phyloP scores from a whole-genome alignment of 805 yeast species.

The Teunomyces aglyptinius region DNA sequence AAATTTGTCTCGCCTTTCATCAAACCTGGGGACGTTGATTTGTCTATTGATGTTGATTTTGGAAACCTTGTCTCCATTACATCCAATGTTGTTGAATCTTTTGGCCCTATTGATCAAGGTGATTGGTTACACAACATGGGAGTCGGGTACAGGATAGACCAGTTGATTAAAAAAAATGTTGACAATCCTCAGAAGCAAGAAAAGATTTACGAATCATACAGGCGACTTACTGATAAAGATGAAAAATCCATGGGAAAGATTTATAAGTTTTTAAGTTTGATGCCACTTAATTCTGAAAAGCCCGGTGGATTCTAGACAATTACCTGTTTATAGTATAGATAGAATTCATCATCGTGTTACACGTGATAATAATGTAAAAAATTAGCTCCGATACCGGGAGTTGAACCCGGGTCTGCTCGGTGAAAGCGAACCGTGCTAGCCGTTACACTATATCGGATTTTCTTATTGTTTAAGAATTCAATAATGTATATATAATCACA shows the following conservation, averaged over 20 bases:
- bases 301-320: constrained; percentile 55
- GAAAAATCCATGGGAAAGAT: constrained; percentile 70
- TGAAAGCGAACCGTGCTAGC: constrained; percentile 83
- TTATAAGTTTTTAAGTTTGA: constrained; percentile 67
- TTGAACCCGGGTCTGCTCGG: constrained; percentile 86
- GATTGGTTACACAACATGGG: constrained; percentile 79
- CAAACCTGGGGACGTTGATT: constrained; percentile 77
- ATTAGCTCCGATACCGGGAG: constrained; percentile 74
- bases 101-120: constrained; percentile 72
- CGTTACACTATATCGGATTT: constrained; percentile 78
- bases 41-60: constrained; percentile 84
- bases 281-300: constrained; percentile 42
- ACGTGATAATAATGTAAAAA: constrained; percentile 7
- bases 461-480: no score
- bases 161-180: constrained; percentile 45
- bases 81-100: constrained; percentile 22
- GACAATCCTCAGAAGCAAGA: constrained; percentile 46
- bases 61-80: constrained; percentile 44
- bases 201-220: constrained; percentile 54
- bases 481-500: no score
- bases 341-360: not conserved
- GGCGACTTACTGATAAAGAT: constrained; percentile 60
- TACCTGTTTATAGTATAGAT: not conserved
- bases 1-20: constrained; percentile 70
- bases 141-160: constrained; percentile 65